Conservation (phyloP, 352 stramenopile species). For the Pythium folliculosum region DNA sequence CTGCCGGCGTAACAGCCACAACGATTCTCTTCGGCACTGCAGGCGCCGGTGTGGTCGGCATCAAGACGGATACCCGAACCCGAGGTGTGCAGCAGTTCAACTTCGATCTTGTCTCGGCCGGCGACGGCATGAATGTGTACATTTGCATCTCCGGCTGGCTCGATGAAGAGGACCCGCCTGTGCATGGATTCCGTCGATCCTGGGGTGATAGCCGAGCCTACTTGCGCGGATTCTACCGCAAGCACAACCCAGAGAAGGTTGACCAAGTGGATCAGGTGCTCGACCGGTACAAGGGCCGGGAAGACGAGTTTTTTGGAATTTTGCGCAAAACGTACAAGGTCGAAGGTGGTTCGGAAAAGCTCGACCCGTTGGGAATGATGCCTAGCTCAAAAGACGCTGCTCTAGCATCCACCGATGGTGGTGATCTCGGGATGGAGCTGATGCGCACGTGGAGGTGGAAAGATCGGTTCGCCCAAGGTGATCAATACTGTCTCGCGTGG, state of each 20-base stretch:
- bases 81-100: slow-evolving; percentile 77
- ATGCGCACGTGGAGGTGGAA: slow-evolving; percentile 84
- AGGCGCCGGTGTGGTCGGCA: slow-evolving; percentile 71
- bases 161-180: slow-evolving; percentile 68
- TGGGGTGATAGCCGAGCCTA: slow-evolving; percentile 85
- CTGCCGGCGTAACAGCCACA: slow-evolving; percentile 61
- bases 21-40: slow-evolving; percentile 83
- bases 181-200: slow-evolving; percentile 59
- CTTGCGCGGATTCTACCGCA: slow-evolving; percentile 70
- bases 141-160: slow-evolving; percentile 86
- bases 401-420: not conserved
- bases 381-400: slow-evolving; percentile 31
- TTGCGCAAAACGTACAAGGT: slow-evolving; percentile 70
- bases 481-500: slow-evolving; percentile 84
- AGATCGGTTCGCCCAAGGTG: slow-evolving; percentile 75
- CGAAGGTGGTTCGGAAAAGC: slow-evolving; percentile 28
- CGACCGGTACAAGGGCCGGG: slow-evolving; percentile 78
- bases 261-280: slow-evolving; percentile 81
- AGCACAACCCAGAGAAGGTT: slow-evolving; percentile 70
- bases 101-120: slow-evolving; percentile 79
- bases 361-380: slow-evolving; percentile 51
- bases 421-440: slow-evolving; percentile 28
- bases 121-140: slow-evolving; percentile 88
- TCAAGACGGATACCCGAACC: slow-evolving; percentile 79
- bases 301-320: slow-evolving; percentile 82